phyloP scores from a whole-genome alignment of 805 yeast species.

The Saitoella complicata region DNA sequence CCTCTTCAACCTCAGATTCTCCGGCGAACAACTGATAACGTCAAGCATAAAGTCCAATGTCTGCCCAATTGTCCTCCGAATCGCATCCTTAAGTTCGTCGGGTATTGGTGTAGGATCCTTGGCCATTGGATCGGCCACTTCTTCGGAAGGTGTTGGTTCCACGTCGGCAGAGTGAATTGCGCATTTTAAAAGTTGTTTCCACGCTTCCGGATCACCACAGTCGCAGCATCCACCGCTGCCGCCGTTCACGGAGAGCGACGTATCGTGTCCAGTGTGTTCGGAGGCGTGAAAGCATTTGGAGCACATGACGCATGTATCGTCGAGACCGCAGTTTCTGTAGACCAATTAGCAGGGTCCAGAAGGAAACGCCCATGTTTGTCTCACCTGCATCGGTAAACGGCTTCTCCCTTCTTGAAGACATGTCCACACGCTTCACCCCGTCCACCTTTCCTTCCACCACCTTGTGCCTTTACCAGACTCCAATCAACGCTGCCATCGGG shows the following conservation, averaged over 20 bases:
- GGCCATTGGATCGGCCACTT: neutral
- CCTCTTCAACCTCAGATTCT: conserved; percentile 2
- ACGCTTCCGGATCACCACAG: conserved; percentile 63
- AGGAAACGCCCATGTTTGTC: conserved; percentile 4
- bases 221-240: conserved; percentile 71
- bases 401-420: conserved; percentile 61
- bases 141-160: no score
- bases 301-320: conserved; percentile 76
- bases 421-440: conserved; percentile 39
- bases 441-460: no score
- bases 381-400: conserved; percentile 50
- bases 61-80: conserved; percentile 28
- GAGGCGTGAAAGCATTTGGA: conserved; percentile 54
- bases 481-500: no score
- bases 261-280: conserved; percentile 57
- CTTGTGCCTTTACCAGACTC: no score
- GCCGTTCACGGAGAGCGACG: conserved; percentile 44
- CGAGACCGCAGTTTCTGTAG: conserved; percentile 39
- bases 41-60: conserved; percentile 46
- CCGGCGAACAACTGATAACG: conserved; percentile 23
- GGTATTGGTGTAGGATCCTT: conserved; percentile 24
- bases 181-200: neutral
- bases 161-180: neutral
- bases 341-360: neutral
- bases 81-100: conserved; percentile 25